These are phyloP conservation scores for Arabidopsis suecica DNA, from an alignment of 345 rosid species.

Conservation along the genomic window DNA sequence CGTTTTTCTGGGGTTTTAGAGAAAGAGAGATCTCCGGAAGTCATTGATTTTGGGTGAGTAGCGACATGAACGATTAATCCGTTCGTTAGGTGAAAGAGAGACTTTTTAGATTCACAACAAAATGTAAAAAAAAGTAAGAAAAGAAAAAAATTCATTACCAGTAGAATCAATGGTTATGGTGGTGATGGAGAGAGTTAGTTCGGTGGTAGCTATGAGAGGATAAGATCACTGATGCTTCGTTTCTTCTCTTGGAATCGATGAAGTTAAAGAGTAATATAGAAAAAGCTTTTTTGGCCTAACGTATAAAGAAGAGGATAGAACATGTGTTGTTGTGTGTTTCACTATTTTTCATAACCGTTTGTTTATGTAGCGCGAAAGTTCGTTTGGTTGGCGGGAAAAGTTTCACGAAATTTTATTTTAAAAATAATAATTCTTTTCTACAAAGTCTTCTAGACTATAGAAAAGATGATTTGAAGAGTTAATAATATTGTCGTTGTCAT, in stretches of 20 bases:
- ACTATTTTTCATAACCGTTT: not conserved
- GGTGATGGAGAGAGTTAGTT: conserved; percentile 3
- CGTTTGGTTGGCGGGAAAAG: conserved; percentile 44
- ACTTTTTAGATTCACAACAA: conserved; percentile 16
- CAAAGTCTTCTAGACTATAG: not conserved
- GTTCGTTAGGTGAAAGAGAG: not conserved
- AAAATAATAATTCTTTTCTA: not conserved
- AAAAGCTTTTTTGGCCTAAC: conserved; percentile 17
- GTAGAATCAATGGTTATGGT: not conserved
- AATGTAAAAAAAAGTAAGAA: not conserved
- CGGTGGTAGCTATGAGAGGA: conserved; percentile 35
- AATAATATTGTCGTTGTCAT: not conserved
- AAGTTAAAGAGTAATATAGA: conserved; percentile 14
- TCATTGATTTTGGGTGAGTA: conserved; percentile 9
- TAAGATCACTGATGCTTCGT: conserved; percentile 35
- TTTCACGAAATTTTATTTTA: not conserved
- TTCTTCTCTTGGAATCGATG: conserved; percentile 39
- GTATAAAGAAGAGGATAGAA: not conserved
- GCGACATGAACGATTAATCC: conserved; percentile 1
- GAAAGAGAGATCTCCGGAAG: conserved; percentile 36
- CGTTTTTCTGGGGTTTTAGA: conserved; percentile 14
- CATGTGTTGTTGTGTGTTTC: not conserved
- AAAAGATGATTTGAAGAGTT: not conserved
- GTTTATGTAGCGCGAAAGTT: not conserved
- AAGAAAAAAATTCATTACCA: conserved; percentile 16